Percentiles rank a stretch among this genome's conserved stretches.
These are phyloP conservation scores for Gymnopilus dilepis DNA, from an alignment of 768 basidiomycete species.

Conservation along the genomic window DNA sequence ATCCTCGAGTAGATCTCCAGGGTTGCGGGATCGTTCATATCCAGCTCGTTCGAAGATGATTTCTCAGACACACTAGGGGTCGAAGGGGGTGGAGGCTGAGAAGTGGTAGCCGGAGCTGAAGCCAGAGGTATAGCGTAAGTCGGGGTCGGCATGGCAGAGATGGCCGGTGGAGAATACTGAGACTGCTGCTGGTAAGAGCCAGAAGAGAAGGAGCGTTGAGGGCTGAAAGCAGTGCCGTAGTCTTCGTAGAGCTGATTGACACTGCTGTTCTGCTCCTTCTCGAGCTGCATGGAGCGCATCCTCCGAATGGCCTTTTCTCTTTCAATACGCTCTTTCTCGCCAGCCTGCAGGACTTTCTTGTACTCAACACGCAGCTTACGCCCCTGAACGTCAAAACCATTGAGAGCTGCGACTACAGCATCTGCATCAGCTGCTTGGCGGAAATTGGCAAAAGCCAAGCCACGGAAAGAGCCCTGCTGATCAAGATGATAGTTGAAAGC, in stretches of 20 bases:
- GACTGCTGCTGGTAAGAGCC: constrained; percentile 63
- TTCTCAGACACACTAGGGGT: constrained; percentile 74
- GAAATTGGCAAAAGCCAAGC: constrained; percentile 98
- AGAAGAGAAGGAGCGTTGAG: constrained; percentile 77
- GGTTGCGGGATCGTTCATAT: constrained; percentile 94
- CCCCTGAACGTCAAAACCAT: constrained; percentile 95
- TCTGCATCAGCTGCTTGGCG: constrained; percentile 90
- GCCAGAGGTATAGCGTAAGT: constrained; percentile 49
- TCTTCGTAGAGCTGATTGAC: constrained; percentile 70
- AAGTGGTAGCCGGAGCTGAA: constrained; percentile 55
- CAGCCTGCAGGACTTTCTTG: constrained; percentile 99
- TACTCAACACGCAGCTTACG: constrained; percentile 98
- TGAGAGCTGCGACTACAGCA: constrained; percentile 93
- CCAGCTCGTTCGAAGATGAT: constrained; percentile 72
- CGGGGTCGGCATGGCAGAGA: constrained; percentile 49
- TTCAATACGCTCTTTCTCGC: constrained; percentile 98
- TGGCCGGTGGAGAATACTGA: constrained; percentile 72
- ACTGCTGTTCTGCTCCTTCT: constrained; percentile 70
- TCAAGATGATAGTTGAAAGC: constrained; percentile 99
- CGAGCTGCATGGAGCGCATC: constrained; percentile 96
- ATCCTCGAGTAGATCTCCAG: constrained; percentile 98
- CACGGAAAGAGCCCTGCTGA: constrained; percentile 94
- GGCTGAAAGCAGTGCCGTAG: constrained; percentile 71
- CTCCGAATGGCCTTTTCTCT: constrained; percentile 97
- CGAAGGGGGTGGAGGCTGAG: constrained; percentile 58